Base-by-base conservation (phyloP, 805 yeast genomes). In the Pichia nanzhaoensis region DNA sequence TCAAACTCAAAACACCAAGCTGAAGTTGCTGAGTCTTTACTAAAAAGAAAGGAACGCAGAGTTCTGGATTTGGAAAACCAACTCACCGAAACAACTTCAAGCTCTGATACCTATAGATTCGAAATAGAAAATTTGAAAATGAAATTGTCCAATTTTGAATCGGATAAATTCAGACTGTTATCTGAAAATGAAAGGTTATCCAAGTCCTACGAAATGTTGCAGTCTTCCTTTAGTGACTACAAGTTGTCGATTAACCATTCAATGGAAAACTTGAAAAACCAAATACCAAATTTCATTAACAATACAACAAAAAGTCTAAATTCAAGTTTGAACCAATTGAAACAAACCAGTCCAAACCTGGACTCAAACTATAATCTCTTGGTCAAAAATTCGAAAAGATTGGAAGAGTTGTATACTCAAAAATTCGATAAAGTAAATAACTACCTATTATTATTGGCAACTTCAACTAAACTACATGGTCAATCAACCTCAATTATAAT, bases 1-100 rank as follows among this genome's bases (percentile, higher is more conserved):
- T 78, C 87, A 27, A 80, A 80, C 51, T 68, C 84, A 33, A 82
- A 82, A 60, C 90, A 84, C 59, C 91, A 87, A 55, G 82, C 82
- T 54, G 89, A 84, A 51, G 82, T 82, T 67, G 69, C 83, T 36
- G 81, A 75, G 55, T 78, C 88, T 1, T 65, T 84, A 50, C 64
- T 86, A 47, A 77, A 74, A 50, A 68, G 95, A 42, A 84, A 84
- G 55, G 88, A 84, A 54, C 70, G 90, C 42, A 68, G 86, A 43
- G 74, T 84, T 21, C 55, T 67, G 27, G 91, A 83, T 52, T 64
- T 85, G 54, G 95, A 87, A 59, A 67, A 64, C 34, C 78, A 77
- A 51, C 61, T 74, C 46, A 70, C 70, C 44, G 78, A 74, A 19
- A 54, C 75, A n/a, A 55, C 66, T 35, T 66, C 76, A 7, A 59